Evolutionary conservation across 2,329 filamentous ascomycete genomes (phyloP).

Genomic region (Fusarium fracticaudum): DNA sequence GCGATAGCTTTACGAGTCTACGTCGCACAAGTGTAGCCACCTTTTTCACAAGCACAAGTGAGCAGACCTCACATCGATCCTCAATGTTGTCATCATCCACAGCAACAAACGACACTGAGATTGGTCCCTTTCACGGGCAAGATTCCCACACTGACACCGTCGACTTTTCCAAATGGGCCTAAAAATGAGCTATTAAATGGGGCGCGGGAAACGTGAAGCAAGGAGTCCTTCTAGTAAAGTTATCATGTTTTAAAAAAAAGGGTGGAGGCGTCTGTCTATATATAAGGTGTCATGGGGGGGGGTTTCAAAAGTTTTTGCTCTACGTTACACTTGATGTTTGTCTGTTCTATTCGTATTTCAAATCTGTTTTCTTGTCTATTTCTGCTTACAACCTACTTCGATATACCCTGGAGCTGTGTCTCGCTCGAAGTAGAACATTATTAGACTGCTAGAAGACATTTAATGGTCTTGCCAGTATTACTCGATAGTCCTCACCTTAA

Average conservation of each 20-base stretch:
- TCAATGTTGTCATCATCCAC: constrained; percentile 65
- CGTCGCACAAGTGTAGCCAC: constrained; percentile 72
- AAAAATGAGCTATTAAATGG: constrained; percentile 9
- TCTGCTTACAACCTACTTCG: constrained; percentile 12
- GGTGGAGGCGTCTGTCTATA: constrained; percentile 45
- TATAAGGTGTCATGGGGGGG: constrained; percentile 32
- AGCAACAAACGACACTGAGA: constrained; percentile 65
- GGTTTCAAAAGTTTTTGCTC: constrained; percentile 41
- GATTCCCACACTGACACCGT: constrained; percentile 50
- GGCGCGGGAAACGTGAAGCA: not conserved
- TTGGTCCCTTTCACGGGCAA: constrained; percentile 45
- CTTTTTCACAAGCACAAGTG: constrained; percentile 68
- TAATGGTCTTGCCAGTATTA: not conserved
- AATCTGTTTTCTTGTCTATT: constrained; percentile 5
- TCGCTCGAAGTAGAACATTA: constrained; percentile 2
- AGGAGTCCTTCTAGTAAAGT: constrained; percentile 27
- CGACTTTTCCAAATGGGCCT: constrained; percentile 54
- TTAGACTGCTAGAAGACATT: constrained; percentile 3
- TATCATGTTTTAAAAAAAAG: constrained; percentile 4
- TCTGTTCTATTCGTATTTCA: constrained; percentile 9
- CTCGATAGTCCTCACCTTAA: not conserved
- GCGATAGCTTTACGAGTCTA: constrained; percentile 70
- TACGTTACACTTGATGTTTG: constrained; percentile 31
- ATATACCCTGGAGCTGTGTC: constrained; percentile 16
- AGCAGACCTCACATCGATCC: constrained; percentile 66